Base-by-base conservation (phyloP, 2,329 filamentous ascomycete species). In the Cordyceps fumosorosea region DNA sequence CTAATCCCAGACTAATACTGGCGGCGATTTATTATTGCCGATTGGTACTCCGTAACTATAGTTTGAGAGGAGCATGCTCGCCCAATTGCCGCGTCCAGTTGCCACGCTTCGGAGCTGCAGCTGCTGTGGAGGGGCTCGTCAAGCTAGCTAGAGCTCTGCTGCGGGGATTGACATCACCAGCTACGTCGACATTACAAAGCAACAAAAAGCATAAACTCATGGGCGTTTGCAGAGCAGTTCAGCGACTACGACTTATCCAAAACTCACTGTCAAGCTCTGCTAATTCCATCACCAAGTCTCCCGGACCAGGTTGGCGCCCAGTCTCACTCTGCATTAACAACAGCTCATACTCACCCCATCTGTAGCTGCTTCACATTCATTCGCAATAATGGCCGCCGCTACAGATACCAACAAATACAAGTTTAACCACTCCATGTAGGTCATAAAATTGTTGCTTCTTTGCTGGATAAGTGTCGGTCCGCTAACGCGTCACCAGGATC, bases 361-460 rank as follows among this genome's bases (percentile, higher is more conserved):
- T 57, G n/a, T 44, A 56, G 42, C 48, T 24, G 10, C 22, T 26
- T 44, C 22, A 5, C 48, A 56, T 51, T 42, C 65, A 65, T 72
- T 78, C 50, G 77, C 78, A 69, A 78, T 76, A 67, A 85, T 85
- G 85, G 83, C 90, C 66, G 84, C 84, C 56, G 84, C 85, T 3
- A 96, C 93, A 0, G 85, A 97, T 66, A 78, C 83, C 1, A 81
- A 80, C 66, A 90, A 84, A 65, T 98, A 98, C 78, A 90, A 95
- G 76, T 81, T 89, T 74, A 93, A 95, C 77, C 90, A 95, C 80
- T 89, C 90, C 62, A 98, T 98, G 93, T 86, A 72, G 72, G 81
- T 40, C n/a, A 22, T n/a, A 5, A 18, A 14, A 6, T 16, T 40
- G 5, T 11, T 40, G 5, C 14, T 14, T 1, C 34, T 24, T 3